Percentiles rank a stretch among this genome's conserved stretches.
These are phyloP conservation scores for Aciculosporium take DNA, from an alignment of 2,329 filamentous ascomycete genomes.

Conservation along the genomic window DNA sequence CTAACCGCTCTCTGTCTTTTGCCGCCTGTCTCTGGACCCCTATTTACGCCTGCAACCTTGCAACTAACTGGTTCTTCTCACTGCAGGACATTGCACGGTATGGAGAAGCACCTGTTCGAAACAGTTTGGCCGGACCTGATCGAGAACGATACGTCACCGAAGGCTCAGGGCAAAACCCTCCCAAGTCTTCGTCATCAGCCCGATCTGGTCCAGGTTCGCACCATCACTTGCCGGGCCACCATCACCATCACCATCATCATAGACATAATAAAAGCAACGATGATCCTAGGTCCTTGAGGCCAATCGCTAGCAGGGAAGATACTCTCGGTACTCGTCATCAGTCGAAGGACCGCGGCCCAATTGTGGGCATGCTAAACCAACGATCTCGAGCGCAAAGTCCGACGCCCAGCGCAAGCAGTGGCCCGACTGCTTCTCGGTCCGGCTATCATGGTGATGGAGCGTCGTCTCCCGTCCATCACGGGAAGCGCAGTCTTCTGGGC, in stretches of 20 bases:
- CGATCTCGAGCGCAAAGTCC: conserved; percentile 62
- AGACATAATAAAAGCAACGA: conserved; percentile 59
- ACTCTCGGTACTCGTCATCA: conserved; percentile 26
- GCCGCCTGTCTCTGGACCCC: not conserved
- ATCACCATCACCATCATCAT: conserved; percentile 31
- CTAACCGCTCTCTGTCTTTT: not conserved
- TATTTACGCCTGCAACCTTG: not conserved
- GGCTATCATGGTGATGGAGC: conserved; percentile 34
- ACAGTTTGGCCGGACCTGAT: conserved; percentile 54
- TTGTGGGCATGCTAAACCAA: conserved; percentile 29
- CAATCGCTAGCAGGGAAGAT: conserved; percentile 64
- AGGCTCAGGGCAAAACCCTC: conserved; percentile 29
- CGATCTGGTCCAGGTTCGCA: conserved; percentile 46
- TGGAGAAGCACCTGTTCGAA: conserved; percentile 63
- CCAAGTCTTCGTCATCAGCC: conserved; percentile 48
- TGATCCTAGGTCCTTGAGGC: conserved; percentile 50
- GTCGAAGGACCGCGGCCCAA: conserved; percentile 38
- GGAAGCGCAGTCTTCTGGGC: conserved; percentile 36
- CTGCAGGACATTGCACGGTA: conserved; percentile 57
- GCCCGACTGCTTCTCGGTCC: conserved; percentile 33
- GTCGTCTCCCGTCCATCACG: conserved; percentile 42
- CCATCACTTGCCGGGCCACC: conserved; percentile 51
- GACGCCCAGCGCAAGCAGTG: conserved; percentile 59
- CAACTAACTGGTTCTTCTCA: conserved; percentile 1
- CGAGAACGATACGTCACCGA: conserved; percentile 50